These are phyloP conservation scores for Funneliformis mosseae DNA, from an alignment of 192 early-diverging fungal genomes.

Conservation along the genomic window DNA sequence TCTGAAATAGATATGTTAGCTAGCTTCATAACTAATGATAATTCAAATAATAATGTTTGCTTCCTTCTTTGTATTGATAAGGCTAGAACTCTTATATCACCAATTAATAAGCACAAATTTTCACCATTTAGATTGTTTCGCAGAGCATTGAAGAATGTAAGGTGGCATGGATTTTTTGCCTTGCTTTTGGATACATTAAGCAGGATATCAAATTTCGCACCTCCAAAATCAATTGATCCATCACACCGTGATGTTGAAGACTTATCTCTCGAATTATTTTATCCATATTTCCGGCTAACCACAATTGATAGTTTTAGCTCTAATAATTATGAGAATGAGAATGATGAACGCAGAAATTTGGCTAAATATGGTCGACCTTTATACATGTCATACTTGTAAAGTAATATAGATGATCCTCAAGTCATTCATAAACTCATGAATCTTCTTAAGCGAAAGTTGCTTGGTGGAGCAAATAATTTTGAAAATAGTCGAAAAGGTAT, in stretches of 20 bases:
- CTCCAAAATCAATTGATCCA: neutral
- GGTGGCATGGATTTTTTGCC: neutral
- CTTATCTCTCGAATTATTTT: neutral
- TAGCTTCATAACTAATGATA: too few relatives aligned
- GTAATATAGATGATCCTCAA: neutral
- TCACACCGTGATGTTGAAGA: neutral
- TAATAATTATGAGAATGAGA: too few relatives aligned
- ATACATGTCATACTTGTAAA: neutral
- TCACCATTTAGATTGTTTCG: neutral
- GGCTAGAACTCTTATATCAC: neutral
- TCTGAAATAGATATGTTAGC: too few relatives aligned
- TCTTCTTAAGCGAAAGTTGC: neutral
- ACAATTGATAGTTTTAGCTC: too few relatives aligned
- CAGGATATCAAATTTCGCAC: neutral
- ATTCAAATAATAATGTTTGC: neutral
- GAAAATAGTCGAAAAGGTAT: neutral
- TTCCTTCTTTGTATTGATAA: neutral
- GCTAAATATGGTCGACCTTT: neutral
- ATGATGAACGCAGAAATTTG: neutral
- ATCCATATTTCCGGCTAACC: too few relatives aligned
- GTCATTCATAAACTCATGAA: neutral
- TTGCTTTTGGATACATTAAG: neutral
- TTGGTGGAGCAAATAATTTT: neutral
- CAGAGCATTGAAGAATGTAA: neutral
- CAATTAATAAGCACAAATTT: neutral